Base-by-base conservation (phyloP, 2,329 filamentous ascomycete genomes). In the Alternaria sp. region DNA sequence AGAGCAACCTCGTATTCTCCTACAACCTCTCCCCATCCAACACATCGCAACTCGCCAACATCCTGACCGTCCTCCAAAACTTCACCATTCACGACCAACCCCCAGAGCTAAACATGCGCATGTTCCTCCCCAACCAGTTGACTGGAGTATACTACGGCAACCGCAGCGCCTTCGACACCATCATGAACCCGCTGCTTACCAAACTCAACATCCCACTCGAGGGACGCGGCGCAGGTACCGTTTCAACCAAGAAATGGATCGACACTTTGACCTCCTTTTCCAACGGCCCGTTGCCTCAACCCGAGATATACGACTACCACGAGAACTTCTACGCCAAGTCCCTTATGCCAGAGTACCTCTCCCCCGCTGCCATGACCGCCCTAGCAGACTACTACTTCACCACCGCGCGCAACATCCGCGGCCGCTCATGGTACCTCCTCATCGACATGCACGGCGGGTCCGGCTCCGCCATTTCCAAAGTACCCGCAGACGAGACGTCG, bases 251-350 rank as follows among this genome's bases (percentile, higher is more conserved):
- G 17, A 64, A 21, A 2, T 74, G 73, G 72, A 55, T 74, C 58
- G 62, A 73, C 52, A 74, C 72, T 0, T 61, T 74, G 12, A 69
- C 69, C 1, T 58, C 60, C 12, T 74, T 70, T 54, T 62, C 72
- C 52, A 64, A 73, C 49, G 68, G 69, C 6, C 45, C 69, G 1
- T 63, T 75, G 54, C 21, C 56, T 4, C 72, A 74, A 57, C 44
- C 68, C 5, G 66, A 65, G 2, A 55, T 65, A 11, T 75, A 74
- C 66, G 64, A 70, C 55, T 68, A 65, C 21, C 71, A 74, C 52
- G 74, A 76, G 59, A 74, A 60, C 46, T 76, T 74, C 61, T 76
- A 69, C 64, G 68, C 73, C 52, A 76, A 76, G 49, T 70, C 66
- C 0, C 65, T 75, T 15, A 76, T 75, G 71, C 67, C 70, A 0